These are phyloP conservation scores for Pseudonitzschia pungens DNA, from an alignment of 108 stramenopile species.

Conservation along the genomic window DNA sequence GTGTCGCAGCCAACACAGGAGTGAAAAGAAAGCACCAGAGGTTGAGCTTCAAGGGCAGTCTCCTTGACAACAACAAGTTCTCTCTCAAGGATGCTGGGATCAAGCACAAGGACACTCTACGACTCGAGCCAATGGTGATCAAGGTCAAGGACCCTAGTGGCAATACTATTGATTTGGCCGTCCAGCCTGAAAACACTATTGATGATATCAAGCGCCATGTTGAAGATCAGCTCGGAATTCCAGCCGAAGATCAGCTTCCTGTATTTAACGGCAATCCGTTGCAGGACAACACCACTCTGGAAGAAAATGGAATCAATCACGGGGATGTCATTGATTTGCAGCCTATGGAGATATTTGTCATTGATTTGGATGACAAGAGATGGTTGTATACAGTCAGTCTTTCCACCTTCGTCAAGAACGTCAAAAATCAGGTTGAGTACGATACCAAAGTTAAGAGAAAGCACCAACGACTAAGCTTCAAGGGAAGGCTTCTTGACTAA, in stretches of 20 bases:
- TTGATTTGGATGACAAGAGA: slow-evolving; percentile 11
- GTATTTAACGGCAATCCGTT: slow-evolving; percentile 23
- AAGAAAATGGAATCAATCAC: slow-evolving; percentile 24
- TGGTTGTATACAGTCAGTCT: slow-evolving; percentile 19
- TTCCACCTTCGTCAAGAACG: slow-evolving; percentile 16
- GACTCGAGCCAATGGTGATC: slow-evolving; percentile 28
- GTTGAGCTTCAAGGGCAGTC: not conserved
- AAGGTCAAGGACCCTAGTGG: slow-evolving; percentile 31
- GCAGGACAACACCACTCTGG: slow-evolving; percentile 20
- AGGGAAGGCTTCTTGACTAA: slow-evolving; percentile 49
- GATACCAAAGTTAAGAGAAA: slow-evolving; percentile 16
- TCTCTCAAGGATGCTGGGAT: slow-evolving; percentile 29
- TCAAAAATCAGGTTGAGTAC: slow-evolving; percentile 23
- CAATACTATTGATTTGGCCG: slow-evolving; percentile 7
- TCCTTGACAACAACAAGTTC: slow-evolving; percentile 7
- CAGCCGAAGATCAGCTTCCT: slow-evolving; percentile 22
- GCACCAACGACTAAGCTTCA: slow-evolving; percentile 60
- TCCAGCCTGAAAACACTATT: slow-evolving; percentile 26
- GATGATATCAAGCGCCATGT: slow-evolving; percentile 28
- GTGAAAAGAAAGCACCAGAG: slow-evolving; percentile 34
- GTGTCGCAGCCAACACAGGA: slow-evolving; percentile 19
- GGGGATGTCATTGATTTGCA: slow-evolving; percentile 25
- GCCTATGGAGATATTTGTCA: slow-evolving; percentile 36
- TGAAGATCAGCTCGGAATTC: slow-evolving; percentile 21
- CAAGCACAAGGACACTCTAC: slow-evolving; percentile 20